Conservation (phyloP, 108 stramenopile species). For the Pseudonitzschia multiseries region DNA sequence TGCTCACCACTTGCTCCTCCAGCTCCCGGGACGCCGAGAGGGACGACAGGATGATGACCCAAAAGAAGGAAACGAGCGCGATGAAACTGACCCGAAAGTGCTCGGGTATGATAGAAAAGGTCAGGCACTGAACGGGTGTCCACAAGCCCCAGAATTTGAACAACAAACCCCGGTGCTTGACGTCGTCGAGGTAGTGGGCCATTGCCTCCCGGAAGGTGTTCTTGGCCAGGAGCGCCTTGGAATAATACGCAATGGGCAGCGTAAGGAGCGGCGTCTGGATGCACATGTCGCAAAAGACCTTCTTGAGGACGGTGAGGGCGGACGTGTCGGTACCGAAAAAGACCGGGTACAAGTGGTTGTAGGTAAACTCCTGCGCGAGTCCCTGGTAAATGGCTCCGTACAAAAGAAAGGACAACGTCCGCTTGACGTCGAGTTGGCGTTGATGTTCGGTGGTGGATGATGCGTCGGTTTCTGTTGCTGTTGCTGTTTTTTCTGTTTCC, state of each 20-base stretch:
- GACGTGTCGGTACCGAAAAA: constrained; percentile 51
- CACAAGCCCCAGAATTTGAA: constrained; percentile 56
- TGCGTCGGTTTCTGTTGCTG: too few relatives aligned
- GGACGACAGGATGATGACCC: constrained; percentile 52
- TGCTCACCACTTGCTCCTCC: not conserved
- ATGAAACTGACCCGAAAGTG: constrained; percentile 54
- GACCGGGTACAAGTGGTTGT: constrained; percentile 53
- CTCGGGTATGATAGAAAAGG: constrained; percentile 53
- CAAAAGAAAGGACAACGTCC: constrained; percentile 52
- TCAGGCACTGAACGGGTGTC: constrained; percentile 55
- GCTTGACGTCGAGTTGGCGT: constrained; percentile 16
- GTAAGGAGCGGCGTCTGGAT: constrained; percentile 45
- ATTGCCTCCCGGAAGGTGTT: constrained; percentile 29
- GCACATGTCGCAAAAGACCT: constrained; percentile 53
- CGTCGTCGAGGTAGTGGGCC: constrained; percentile 43
- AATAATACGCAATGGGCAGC: constrained; percentile 62
- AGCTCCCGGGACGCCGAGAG: constrained; percentile 24
- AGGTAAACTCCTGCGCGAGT: constrained; percentile 53
- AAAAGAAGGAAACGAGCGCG: constrained; percentile 63
- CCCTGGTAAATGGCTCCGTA: constrained; percentile 73
- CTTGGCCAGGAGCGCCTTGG: constrained; percentile 48
- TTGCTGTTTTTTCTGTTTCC: not conserved
- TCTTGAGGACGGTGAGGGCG: constrained; percentile 32
- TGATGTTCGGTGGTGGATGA: constrained; percentile 4
- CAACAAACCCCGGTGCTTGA: constrained; percentile 51